Percentiles rank a stretch among this genome's conserved stretches.
Evolutionary conservation across 2,329 filamentous ascomycete genomes (phyloP).

Genomic region (Emmonsiellopsis sp.): DNA sequence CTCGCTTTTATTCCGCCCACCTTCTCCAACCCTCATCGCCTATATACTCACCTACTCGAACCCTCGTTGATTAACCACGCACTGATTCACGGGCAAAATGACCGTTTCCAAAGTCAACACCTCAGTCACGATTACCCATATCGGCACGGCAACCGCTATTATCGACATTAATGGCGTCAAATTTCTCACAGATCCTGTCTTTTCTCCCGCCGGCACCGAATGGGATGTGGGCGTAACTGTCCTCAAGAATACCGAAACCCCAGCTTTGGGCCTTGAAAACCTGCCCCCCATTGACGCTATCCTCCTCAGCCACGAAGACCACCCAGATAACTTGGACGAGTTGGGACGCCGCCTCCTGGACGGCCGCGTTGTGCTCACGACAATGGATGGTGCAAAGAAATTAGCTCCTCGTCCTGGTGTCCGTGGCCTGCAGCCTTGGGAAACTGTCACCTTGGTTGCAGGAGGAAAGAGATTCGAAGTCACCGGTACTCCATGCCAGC

Average conservation of each 20-base stretch:
- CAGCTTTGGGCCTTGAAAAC: constrained; percentile 27
- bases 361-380: constrained; percentile 39
- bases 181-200: constrained; percentile 40
- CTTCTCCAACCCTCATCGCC: too few relatives aligned
- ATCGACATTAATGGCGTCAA: constrained; percentile 34
- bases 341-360: constrained; percentile 38
- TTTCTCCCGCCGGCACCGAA: constrained; percentile 30
- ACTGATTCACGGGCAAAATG: background rate
- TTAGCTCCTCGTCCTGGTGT: constrained; percentile 36
- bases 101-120: background rate
- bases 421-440: constrained; percentile 31
- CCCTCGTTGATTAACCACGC: too few relatives aligned
- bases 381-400: constrained; percentile 35
- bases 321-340: constrained; percentile 41
- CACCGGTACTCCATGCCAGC: constrained; percentile 35
- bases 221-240: constrained; percentile 20
- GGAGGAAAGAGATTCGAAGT: constrained; percentile 29
- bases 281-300: constrained; percentile 41
- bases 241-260: constrained; percentile 23
- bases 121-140: constrained; percentile 32
- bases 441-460: constrained; percentile 20
- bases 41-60: too few relatives aligned
- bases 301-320: constrained; percentile 43
- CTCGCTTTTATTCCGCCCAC: too few relatives aligned
- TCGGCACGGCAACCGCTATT: constrained; percentile 43